Conservation (phyloP, 2,329 filamentous ascomycete genomes). For the Aaosphaeria arxii region DNA sequence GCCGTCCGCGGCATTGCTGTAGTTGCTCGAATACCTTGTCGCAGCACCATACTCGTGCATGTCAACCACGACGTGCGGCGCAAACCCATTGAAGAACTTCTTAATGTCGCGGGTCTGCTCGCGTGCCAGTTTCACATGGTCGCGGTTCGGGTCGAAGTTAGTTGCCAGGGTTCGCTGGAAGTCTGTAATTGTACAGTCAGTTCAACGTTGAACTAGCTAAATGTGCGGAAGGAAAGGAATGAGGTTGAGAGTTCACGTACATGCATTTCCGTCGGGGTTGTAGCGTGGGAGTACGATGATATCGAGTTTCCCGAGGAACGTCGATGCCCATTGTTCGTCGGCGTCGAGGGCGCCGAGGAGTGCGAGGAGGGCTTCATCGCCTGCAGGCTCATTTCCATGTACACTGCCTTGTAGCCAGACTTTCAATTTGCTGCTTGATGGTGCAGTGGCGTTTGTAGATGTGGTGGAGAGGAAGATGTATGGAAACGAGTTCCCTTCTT, state of each 20-base stretch:
- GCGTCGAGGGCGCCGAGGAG: slow-evolving; percentile 34
- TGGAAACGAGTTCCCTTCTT: slow-evolving; percentile 14
- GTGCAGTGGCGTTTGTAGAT: slow-evolving; percentile 6
- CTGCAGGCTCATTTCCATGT: slow-evolving; percentile 39
- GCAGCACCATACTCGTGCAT: slow-evolving; percentile 35
- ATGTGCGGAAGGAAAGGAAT: neutral
- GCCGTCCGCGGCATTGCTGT: slow-evolving; percentile 33
- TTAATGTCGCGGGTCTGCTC: slow-evolving; percentile 36
- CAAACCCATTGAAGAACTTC: slow-evolving; percentile 24
- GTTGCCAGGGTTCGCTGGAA: slow-evolving; percentile 35
- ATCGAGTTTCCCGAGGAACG: slow-evolving; percentile 30
- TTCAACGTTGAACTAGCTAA: neutral
- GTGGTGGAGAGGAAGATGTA: slow-evolving; percentile 26
- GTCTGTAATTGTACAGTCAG: slow-evolving; percentile 6
- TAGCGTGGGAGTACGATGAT: slow-evolving; percentile 35
- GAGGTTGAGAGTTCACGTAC: neutral
- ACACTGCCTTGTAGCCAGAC: slow-evolving; percentile 38
- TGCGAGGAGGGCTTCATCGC: slow-evolving; percentile 34
- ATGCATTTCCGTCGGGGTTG: slow-evolving; percentile 36
- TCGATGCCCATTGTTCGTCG: slow-evolving; percentile 24
- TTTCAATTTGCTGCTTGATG: slow-evolving; percentile 19
- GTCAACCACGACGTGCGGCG: slow-evolving; percentile 34
- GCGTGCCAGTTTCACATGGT: slow-evolving; percentile 35
- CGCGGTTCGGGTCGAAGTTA: slow-evolving; percentile 38
- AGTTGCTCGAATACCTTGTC: slow-evolving; percentile 22